Conservation (phyloP, 345 rosid genomes). For the Pistacia vera region DNA sequence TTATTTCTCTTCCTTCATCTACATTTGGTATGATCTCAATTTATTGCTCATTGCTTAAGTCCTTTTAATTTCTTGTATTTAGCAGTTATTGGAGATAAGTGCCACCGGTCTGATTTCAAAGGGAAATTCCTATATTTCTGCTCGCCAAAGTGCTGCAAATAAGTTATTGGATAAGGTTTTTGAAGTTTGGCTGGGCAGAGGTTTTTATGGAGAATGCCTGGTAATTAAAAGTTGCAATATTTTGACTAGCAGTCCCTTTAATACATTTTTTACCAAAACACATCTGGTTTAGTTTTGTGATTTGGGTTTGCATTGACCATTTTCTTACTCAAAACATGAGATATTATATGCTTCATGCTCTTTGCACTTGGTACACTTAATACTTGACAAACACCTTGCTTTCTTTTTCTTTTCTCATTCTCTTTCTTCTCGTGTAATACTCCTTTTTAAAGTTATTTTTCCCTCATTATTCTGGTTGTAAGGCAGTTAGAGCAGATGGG, state of each 20-base stretch:
- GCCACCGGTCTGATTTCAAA: constrained; percentile 49
- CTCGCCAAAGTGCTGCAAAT: constrained; percentile 51
- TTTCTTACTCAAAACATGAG: background rate
- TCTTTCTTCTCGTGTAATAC: background rate
- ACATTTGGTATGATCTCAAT: constrained; percentile 8
- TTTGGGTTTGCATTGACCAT: constrained; percentile 6
- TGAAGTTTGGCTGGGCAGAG: constrained; percentile 72
- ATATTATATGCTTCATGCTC: background rate
- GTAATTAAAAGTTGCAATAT: constrained; percentile 35
- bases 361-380: background rate
- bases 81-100: constrained; percentile 62
- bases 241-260: background rate
- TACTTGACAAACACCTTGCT: background rate
- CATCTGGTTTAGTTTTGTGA: constrained; percentile 1
- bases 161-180: constrained; percentile 64
- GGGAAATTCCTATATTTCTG: constrained; percentile 53
- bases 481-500: constrained; percentile 88
- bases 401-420: constrained; percentile 8
- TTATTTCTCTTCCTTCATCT: background rate
- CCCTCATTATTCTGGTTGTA: constrained; percentile 4
- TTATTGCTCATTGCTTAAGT: constrained; percentile 10
- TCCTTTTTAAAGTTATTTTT: background rate
- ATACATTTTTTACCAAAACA: background rate
- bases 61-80: constrained; percentile 26
- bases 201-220: constrained; percentile 95